phyloP scores from a whole-genome alignment of 192 early-diverging fungal species.

The Umbelopsis vinacea region DNA sequence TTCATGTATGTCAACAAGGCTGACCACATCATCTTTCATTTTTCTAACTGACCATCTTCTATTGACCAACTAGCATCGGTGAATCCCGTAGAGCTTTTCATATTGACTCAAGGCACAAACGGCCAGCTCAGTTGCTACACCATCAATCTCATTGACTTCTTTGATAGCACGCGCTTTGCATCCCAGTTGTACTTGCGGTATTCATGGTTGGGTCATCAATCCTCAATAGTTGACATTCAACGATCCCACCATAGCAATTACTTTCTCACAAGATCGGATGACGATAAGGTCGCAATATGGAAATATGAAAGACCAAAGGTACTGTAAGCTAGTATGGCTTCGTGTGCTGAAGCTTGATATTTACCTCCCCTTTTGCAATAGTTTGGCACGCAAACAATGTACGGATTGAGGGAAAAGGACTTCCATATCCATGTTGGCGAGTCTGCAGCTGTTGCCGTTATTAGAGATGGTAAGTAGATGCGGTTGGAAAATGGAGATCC shows the following conservation, averaged over 20 bases:
- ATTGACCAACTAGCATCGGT: slow-evolving; percentile 34
- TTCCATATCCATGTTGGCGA: not conserved
- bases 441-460: not conserved
- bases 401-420: slow-evolving; percentile 5
- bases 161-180: slow-evolving; percentile 61
- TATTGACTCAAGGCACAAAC: slow-evolving; percentile 61
- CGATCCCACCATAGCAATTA: slow-evolving; percentile 46
- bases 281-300: slow-evolving; percentile 62
- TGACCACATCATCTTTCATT: not conserved
- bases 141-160: slow-evolving; percentile 79
- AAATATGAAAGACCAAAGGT: slow-evolving; percentile 55
- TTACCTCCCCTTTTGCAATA: not conserved
- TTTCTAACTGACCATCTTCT: not conserved
- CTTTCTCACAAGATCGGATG: slow-evolving; percentile 52
- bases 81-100: slow-evolving; percentile 60
- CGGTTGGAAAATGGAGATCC: too few relatives aligned
- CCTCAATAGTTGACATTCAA: slow-evolving; percentile 47
- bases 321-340: slow-evolving; percentile 8
- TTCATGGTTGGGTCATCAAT: slow-evolving; percentile 73
- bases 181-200: slow-evolving; percentile 61
- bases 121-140: slow-evolving; percentile 70
- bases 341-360: not conserved
- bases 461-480: not conserved
- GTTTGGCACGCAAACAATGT: slow-evolving; percentile 1
- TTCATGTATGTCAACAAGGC: slow-evolving; percentile 35